A percentile compares a stretch with the other conserved stretches of the same genome.
These are phyloP conservation scores for Calocera viscosa DNA, from an alignment of 768 basidiomycete genomes.

Conservation along the genomic window DNA sequence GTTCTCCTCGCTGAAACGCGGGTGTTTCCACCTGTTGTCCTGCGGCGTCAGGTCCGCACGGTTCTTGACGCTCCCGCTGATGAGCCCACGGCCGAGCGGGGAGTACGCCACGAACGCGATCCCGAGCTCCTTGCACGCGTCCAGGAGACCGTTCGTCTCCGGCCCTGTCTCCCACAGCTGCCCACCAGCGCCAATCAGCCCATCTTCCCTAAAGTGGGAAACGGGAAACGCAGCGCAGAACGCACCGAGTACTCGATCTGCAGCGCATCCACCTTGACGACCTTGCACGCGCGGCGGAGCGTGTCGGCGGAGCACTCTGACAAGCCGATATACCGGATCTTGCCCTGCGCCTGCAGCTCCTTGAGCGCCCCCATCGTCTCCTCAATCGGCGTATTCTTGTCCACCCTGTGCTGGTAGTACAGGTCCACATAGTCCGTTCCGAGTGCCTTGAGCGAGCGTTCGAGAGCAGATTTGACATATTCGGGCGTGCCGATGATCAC, in stretches of 20 bases:
- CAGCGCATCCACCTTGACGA: slow-evolving; percentile 25
- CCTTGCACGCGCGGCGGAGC: slow-evolving; percentile 19
- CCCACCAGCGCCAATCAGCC: too few species aligned
- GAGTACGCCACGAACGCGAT: slow-evolving; percentile 15
- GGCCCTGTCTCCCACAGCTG: background rate
- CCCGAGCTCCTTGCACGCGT: slow-evolving; percentile 18
- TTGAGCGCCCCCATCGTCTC: slow-evolving; percentile 22
- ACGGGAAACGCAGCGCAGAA: too few species aligned
- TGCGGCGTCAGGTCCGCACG: slow-evolving; percentile 5
- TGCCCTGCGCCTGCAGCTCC: slow-evolving; percentile 22
- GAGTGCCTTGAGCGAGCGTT: slow-evolving; percentile 16
- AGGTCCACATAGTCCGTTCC: slow-evolving; percentile 17
- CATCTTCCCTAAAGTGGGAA: too few species aligned
- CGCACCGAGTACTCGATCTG: slow-evolving; percentile 23
- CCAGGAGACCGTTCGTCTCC: slow-evolving; percentile 14
- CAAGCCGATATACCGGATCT: slow-evolving; percentile 24
- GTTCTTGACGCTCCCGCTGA: background rate
- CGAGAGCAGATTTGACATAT: slow-evolving; percentile 14
- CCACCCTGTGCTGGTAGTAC: background rate
- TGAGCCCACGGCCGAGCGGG: slow-evolving; percentile 10
- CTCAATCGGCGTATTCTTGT: slow-evolving; percentile 15
- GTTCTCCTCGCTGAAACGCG: slow-evolving; percentile 12
- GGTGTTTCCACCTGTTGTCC: slow-evolving; percentile 12
- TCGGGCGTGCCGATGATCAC: slow-evolving; percentile 15
- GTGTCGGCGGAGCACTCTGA: slow-evolving; percentile 25